These are phyloP conservation scores for Pythium diclinum DNA, from an alignment of 352 stramenopile genomes.

Conservation along the genomic window DNA sequence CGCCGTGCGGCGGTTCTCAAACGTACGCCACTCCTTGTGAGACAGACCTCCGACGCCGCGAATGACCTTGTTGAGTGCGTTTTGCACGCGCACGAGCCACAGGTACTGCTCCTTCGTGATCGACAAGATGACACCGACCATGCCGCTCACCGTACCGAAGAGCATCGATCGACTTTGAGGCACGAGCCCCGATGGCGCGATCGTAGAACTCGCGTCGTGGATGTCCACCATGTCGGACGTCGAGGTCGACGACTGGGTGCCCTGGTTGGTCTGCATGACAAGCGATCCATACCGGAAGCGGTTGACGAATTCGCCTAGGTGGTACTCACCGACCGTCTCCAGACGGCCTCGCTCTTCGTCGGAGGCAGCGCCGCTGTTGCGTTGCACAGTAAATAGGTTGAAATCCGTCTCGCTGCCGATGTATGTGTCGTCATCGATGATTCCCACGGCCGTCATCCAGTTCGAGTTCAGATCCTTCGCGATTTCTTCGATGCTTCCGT, in stretches of 20 bases:
- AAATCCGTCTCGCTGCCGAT: conserved; percentile 94
- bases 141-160: conserved; percentile 96
- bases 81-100: conserved; percentile 90
- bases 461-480: conserved; percentile 96
- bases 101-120: conserved; percentile 90
- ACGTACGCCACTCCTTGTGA: conserved; percentile 92
- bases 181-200: conserved; percentile 11
- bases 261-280: conserved; percentile 89
- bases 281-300: conserved; percentile 94
- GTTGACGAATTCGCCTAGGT: conserved; percentile 96
- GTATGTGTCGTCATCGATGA: conserved; percentile 94
- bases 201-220: conserved; percentile 7
- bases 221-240: conserved; percentile 57
- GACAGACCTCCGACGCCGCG: conserved; percentile 91
- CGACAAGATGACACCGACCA: conserved; percentile 91
- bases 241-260: background rate
- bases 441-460: conserved; percentile 94
- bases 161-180: conserved; percentile 68
- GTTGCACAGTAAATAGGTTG: conserved; percentile 94
- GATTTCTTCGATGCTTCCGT: conserved; percentile 93
- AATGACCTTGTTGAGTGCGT: conserved; percentile 86
- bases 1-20: conserved; percentile 84
- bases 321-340: conserved; percentile 92
- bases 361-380: conserved; percentile 89
- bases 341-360: conserved; percentile 92